Evolutionary conservation across 345 rosid species (phyloP).

Genomic region (Boechera divaricarpa): DNA sequence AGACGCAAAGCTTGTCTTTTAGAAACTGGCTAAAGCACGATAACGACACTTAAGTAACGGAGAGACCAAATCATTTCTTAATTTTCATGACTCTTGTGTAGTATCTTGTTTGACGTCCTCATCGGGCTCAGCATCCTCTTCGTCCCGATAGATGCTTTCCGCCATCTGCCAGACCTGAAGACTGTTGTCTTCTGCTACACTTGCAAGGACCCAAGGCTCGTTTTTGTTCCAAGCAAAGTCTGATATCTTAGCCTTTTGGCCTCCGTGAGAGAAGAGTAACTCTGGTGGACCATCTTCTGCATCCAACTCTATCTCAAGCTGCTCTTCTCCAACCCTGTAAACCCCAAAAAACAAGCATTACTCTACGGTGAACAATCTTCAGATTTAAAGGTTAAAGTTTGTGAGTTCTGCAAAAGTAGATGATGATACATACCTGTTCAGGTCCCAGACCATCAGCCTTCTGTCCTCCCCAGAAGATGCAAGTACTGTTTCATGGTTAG

Average conservation of each 20-base stretch:
- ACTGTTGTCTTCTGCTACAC: constrained; percentile 81
- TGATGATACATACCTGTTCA: constrained; percentile 80
- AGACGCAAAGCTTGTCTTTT: constrained; percentile 7
- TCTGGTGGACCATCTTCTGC: constrained; percentile 94
- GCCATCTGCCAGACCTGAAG: constrained; percentile 91
- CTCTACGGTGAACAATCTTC: background rate
- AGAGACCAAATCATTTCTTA: constrained; percentile 7
- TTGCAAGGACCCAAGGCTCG: constrained; percentile 79
- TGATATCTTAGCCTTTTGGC: constrained; percentile 81
- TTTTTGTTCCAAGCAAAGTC: constrained; percentile 84
- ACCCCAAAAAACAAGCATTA: background rate
- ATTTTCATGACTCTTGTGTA: background rate
- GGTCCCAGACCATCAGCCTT: constrained; percentile 93
- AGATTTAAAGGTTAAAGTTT: background rate
- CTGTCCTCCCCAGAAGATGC: constrained; percentile 94
- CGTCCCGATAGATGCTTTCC: constrained; percentile 72
- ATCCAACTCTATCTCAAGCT: constrained; percentile 74
- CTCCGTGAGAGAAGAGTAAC: constrained; percentile 88
- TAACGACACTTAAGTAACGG: background rate
- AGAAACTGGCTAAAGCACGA: background rate
- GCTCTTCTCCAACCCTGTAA: constrained; percentile 86
- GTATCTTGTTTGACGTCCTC: constrained; percentile 25
- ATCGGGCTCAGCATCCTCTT: constrained; percentile 42
- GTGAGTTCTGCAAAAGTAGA: background rate
- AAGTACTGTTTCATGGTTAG: constrained; percentile 85